phyloP scores from a whole-genome alignment of 1,284 basidiomycete species.

The Porogramme epimiltina region DNA sequence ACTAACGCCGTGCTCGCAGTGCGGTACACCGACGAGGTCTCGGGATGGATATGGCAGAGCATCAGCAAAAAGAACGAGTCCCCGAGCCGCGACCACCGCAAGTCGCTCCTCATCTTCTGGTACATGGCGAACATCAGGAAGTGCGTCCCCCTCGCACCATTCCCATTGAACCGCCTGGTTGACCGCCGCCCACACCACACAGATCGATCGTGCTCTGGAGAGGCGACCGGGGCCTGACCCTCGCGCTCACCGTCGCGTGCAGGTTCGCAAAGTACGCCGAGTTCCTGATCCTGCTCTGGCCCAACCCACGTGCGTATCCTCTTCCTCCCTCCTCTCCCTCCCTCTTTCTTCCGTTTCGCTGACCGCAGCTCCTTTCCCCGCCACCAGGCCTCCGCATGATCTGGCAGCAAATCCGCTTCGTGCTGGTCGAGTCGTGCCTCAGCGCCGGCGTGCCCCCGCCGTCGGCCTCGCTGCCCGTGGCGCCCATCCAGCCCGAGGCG shows the following conservation, averaged over 20 bases:
- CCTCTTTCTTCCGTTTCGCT: neutral
- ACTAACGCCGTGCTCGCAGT: constrained; percentile 37
- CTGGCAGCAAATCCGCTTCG: constrained; percentile 11
- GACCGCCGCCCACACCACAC: constrained; percentile 6
- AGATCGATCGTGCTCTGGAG: constrained; percentile 64
- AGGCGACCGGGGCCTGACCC: constrained; percentile 54
- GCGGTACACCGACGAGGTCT: constrained; percentile 54
- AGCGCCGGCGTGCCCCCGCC: constrained; percentile 16
- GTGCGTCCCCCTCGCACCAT: constrained; percentile 1
- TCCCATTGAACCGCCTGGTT: neutral
- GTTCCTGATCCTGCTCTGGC: constrained; percentile 66
- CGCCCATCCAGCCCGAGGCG: neutral
- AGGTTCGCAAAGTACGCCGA: constrained; percentile 60
- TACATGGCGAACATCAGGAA: constrained; percentile 57
- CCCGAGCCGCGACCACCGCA: constrained; percentile 33
- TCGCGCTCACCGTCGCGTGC: constrained; percentile 65
- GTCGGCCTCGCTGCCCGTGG: neutral
- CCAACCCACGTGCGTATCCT: constrained; percentile 51
- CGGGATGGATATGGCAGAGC: too few species aligned
- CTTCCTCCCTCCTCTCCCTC: neutral
- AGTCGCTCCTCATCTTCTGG: constrained; percentile 73
- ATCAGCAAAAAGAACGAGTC: neutral
- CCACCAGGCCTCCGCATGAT: constrained; percentile 9
- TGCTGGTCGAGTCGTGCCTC: constrained; percentile 15
- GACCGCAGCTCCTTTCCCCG: neutral